Evolutionary conservation across 2,329 filamentous ascomycete genomes (phyloP), one percentile per base, ranked within the genome.

Genomic region (Ophiosphaerella herpotricha): DNA sequence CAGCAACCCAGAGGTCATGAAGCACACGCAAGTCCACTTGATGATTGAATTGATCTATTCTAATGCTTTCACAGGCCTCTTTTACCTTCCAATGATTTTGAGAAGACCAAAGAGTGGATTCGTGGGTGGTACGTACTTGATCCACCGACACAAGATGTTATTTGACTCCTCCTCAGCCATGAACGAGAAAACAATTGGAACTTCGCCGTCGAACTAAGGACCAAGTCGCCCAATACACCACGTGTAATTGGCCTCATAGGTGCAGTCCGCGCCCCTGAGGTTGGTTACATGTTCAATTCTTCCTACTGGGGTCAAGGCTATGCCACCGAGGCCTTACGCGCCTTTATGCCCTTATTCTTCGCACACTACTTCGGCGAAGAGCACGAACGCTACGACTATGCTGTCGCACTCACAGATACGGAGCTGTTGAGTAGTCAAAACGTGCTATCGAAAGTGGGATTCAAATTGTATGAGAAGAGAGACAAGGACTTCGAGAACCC

Each of bases 1-100:
- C 21, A 75, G 74, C 12, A 77, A 85, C 63, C 77, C 79, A 4
- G 83, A 85, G 57, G 82, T 86, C 39, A 89, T 89, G 86, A 68
- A 69, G 46, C 85, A 80, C 77, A 85, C 85, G 45, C 55, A 78
- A 77, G 49, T 56, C 7, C 2, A 14, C 5, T 11, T 35, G 2
- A 7, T 14, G 14, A 21, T 23, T 16, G 9, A 18, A 32, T 29
- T 6, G 14, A 24, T 9, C 18, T 38, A 38, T 5, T 34, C 55
- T 65, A 24, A 65, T 26, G 31, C 29, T 7, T 48, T 58, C 73
- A 7, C 80, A 86, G 69, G 52, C 61, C 45, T 9, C 77, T 74
- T 29, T 64, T 84, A n/a, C 73, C 81, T 1, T 80, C 79, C 5
- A 70, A 78, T 43, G 81, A 86, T 58, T 57, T 68, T n/a, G 58